Evolutionary conservation across 768 basidiomycete genomes (phyloP).

Genomic region (Hysterangium stoloniferum): DNA sequence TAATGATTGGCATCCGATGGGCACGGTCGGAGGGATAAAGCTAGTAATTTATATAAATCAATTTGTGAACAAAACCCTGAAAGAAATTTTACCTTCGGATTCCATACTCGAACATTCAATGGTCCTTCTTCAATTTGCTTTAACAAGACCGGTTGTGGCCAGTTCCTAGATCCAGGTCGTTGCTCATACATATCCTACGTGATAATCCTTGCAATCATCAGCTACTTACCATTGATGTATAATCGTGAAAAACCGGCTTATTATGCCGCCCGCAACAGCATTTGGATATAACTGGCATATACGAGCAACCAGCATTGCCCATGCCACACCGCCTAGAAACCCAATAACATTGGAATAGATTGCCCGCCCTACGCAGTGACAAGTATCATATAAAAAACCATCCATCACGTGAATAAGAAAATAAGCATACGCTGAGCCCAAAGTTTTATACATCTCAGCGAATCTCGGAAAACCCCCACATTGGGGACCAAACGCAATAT

Average conservation of each 20-base stretch:
- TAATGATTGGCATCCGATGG: constrained; percentile 99
- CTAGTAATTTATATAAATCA: constrained; percentile 31
- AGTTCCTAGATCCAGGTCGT: constrained; percentile 58
- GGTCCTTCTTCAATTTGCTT: constrained; percentile 97
- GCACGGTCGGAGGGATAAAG: constrained; percentile 85
- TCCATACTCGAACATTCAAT: constrained; percentile 92
- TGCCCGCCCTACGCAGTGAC: constrained; percentile 58
- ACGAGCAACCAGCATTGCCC: constrained; percentile 98
- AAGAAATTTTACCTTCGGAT: constrained; percentile 67
- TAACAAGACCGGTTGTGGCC: constrained; percentile 96
- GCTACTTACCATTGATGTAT: constrained; percentile 86
- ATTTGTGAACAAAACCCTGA: background rate
- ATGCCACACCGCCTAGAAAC: constrained; percentile 95
- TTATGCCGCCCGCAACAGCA: constrained; percentile 88
- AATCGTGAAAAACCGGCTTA: constrained; percentile 97
- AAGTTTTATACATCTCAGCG: constrained; percentile 90
- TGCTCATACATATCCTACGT: too few species aligned
- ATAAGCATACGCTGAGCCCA: constrained; percentile 85
- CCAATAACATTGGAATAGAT: constrained; percentile 98
- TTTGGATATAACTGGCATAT: constrained; percentile 98
- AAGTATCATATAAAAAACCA: background rate
- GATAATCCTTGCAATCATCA: background rate
- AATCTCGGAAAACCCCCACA: constrained; percentile 88
- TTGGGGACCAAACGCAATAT: constrained; percentile 93
- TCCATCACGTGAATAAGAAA: constrained; percentile 22